Evolutionary conservation across 768 basidiomycete genomes (phyloP), one percentile per base, ranked within the genome.

Genomic region (Termitomyces heimii): DNA sequence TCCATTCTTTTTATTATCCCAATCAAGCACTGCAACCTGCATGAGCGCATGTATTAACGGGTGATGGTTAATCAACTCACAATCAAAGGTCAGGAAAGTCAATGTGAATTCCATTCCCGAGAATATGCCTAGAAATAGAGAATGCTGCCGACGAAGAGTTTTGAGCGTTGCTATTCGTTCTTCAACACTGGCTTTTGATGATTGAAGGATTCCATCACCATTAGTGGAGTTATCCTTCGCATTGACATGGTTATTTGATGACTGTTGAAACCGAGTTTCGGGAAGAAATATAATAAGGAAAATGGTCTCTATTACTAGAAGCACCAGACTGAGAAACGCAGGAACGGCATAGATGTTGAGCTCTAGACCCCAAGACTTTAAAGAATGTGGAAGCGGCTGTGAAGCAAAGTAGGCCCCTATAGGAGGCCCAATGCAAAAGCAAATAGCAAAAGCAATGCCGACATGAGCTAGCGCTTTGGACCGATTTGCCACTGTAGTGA

Each of bases 31-130:
- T 94, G 67, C 47, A 35, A 31, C 24, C 20, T 35, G 9, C 18
- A 42, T 62, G 28, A 62, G 28, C 16, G 12, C 8, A 26, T 50
- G n/a, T 40, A 53, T 20, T 31, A 44, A 53, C 8, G 34, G 13
- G 26, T 53, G 29, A 58, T n/a, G 16, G 26, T 18, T 2, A 7
- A 16, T 52, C n/a, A 18, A 78, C 86, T 70, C 73, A 89, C 92
- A 71, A 68, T 93, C 91, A 65, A 92, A 94, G 2, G 90, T 97
- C 47, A 98, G 76, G 78, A 98, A 98, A 0, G 94, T 96, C 22
- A 99, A 77, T 0, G 96, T 99, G 71, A 98, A 98, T 68, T 99
- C 96, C 50, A 97, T 83, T 13, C 95, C 96, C 2, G 95, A 95
- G 71, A 99, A 98, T 50, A 96, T 68, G 53, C 87, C 82, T 58